phyloP scores from a whole-genome alignment of 2,329 filamentous ascomycete species.

The Penicillium carneum region DNA sequence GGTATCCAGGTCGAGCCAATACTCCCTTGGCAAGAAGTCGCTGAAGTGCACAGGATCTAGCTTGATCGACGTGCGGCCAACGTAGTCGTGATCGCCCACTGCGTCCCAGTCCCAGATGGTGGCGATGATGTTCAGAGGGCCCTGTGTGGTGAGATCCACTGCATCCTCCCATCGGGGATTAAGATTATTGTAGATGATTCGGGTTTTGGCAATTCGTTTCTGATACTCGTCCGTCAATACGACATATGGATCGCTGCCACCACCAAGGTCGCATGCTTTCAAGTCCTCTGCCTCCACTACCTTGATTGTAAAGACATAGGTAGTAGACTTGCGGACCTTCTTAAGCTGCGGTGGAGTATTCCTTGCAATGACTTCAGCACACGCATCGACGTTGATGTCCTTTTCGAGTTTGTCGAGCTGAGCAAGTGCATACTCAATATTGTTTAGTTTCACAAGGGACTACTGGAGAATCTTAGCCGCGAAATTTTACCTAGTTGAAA shows the following conservation, averaged over 20 bases:
- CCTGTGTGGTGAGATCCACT: conserved; percentile 91
- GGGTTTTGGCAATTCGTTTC: conserved; percentile 92
- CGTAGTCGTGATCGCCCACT: conserved; percentile 95
- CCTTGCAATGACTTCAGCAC: conserved; percentile 79
- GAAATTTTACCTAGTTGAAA: background rate
- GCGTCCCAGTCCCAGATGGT: conserved; percentile 99
- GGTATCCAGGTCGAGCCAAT: conserved; percentile 96
- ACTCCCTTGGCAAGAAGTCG: conserved; percentile 93
- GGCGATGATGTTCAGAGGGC: conserved; percentile 90
- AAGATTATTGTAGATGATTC: conserved; percentile 85
- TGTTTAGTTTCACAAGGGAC: conserved; percentile 98
- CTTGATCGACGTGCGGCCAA: conserved; percentile 94
- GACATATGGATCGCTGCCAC: conserved; percentile 93
- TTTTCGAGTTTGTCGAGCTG: conserved; percentile 90
- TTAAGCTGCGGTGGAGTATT: conserved; percentile 75
- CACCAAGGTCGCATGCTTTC: conserved; percentile 96
- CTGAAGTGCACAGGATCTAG: conserved; percentile 97
- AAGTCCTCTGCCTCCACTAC: conserved; percentile 97
- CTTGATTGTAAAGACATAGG: conserved; percentile 98
- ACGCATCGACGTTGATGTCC: conserved; percentile 88
- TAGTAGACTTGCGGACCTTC: conserved; percentile 73
- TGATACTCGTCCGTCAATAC: conserved; percentile 97
- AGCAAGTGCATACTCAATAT: conserved; percentile 91
- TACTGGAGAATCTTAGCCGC: conserved; percentile 54
- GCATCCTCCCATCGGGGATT: conserved; percentile 98